phyloP scores from a whole-genome alignment of 1,139 yeast species.

The Yamadazyma blattariae region DNA sequence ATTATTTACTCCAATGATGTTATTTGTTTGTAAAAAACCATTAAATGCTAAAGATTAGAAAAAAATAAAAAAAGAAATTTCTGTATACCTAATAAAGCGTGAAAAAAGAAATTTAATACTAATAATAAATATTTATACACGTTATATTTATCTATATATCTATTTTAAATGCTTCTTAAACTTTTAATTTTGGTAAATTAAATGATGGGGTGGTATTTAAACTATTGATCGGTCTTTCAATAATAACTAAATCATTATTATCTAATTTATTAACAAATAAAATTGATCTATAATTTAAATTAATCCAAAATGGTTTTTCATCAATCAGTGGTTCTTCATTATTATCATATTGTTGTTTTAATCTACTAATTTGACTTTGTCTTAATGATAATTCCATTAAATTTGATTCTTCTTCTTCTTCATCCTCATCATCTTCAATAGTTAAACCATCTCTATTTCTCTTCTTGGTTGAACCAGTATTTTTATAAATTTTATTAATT shows the following conservation, averaged over 20 bases:
- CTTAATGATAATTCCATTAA: constrained; percentile 29
- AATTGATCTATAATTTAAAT: constrained; percentile 74
- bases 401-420: constrained; percentile 29
- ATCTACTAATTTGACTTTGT: constrained; percentile 29
- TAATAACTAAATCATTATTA: constrained; percentile 58
- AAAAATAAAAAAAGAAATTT: not conserved
- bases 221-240: constrained; percentile 73
- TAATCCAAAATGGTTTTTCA: constrained; percentile 64
- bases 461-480: constrained; percentile 37
- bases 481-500: constrained; percentile 26
- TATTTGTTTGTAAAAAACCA: constrained; percentile 84
- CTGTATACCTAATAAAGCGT: too few relatives aligned
- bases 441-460: constrained; percentile 65
- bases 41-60: constrained; percentile 1
- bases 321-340: constrained; percentile 18
- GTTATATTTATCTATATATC: too few relatives aligned
- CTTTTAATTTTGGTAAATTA: constrained; percentile 62
- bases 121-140: too few relatives aligned
- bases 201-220: constrained; percentile 69
- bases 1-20: constrained; percentile 95
- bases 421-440: constrained; percentile 34
- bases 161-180: constrained; percentile 23
- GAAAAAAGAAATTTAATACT: too few relatives aligned
- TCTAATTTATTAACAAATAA: constrained; percentile 57
- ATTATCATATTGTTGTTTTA: constrained; percentile 26